Conservation (phyloP, 2,329 filamentous ascomycete genomes). For the Clarireedia hainanense region DNA sequence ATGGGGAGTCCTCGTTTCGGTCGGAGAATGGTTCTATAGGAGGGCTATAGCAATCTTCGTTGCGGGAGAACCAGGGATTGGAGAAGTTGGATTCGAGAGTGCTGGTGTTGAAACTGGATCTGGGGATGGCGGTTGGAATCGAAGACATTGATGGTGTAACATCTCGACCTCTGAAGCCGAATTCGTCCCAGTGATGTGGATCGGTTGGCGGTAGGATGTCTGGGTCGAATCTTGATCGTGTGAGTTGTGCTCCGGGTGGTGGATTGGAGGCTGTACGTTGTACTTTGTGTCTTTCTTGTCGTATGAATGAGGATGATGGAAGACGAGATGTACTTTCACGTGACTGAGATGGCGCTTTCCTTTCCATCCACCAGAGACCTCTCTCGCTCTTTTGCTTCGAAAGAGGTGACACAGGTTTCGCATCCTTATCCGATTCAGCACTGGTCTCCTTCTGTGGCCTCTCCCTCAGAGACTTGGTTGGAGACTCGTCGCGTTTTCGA, state of each 20-base stretch:
- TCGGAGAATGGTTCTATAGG: not conserved
- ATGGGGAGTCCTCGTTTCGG: not conserved
- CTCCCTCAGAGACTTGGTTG: not conserved
- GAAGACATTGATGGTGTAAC: constrained; percentile 8
- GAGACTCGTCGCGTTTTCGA: not conserved
- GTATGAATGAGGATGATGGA: not conserved
- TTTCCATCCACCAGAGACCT: constrained; percentile 8
- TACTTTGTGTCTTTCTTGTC: not conserved
- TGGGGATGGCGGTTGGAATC: constrained; percentile 5
- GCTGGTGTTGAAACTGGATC: constrained; percentile 6
- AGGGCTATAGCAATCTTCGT: constrained; percentile 1
- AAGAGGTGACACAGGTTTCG: not conserved
- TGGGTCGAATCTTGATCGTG: not conserved
- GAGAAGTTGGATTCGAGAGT: not conserved
- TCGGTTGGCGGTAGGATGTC: not conserved
- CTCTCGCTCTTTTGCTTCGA: constrained; percentile 6
- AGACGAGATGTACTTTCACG: not conserved
- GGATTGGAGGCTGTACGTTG: not conserved
- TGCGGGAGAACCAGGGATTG: constrained; percentile 1
- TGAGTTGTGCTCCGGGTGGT: not conserved
- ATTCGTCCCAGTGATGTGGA: not conserved
- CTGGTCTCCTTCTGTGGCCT: not conserved
- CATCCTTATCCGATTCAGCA: not conserved
- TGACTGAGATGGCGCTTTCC: constrained; percentile 1
- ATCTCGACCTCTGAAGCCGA: not conserved